Percentiles rank a stretch among this genome's conserved stretches.
These are phyloP conservation scores for Rosa rugosa DNA, from an alignment of 306 rosid species.

Conservation along the genomic window DNA sequence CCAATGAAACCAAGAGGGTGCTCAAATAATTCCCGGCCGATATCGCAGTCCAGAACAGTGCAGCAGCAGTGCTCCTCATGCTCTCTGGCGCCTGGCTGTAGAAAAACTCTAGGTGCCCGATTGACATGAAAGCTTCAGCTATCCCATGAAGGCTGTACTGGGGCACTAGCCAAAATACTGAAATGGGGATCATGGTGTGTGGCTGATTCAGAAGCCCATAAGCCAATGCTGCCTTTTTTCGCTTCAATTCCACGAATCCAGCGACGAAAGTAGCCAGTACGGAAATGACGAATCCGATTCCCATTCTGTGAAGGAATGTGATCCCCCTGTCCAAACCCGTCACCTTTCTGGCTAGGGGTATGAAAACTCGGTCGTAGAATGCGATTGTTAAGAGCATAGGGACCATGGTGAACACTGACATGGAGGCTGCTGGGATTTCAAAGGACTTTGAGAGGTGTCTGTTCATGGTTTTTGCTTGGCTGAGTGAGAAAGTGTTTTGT, in stretches of 20 bases:
- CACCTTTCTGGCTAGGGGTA: conserved; percentile 56
- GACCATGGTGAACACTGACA: conserved; percentile 64
- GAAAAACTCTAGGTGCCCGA: conserved; percentile 89
- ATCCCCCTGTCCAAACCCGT: conserved; percentile 90
- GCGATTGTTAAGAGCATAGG: conserved; percentile 75
- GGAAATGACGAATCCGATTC: conserved; percentile 77
- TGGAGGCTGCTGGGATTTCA: conserved; percentile 89
- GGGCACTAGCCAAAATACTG: conserved; percentile 84
- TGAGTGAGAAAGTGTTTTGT: conserved; percentile 78
- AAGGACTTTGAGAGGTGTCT: conserved; percentile 59
- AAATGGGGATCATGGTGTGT: conserved; percentile 53
- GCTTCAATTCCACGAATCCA: conserved; percentile 67
- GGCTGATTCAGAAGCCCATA: conserved; percentile 53
- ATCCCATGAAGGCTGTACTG: conserved; percentile 89
- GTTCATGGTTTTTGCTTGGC: conserved; percentile 86
- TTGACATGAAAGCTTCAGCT: conserved; percentile 96
- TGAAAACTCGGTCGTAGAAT: conserved; percentile 65
- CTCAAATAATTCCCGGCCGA: conserved; percentile 71
- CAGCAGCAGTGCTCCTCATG: conserved; percentile 87
- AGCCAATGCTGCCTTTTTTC: conserved; percentile 52
- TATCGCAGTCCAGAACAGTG: conserved; percentile 75
- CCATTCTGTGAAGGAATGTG: conserved; percentile 79
- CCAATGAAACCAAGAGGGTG: conserved; percentile 60
- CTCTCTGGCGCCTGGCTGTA: conserved; percentile 94
- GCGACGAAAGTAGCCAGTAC: conserved; percentile 68